Base-by-base conservation (phyloP, 2,329 filamentous ascomycete species). In the Neopestalotiopsis rosae region DNA sequence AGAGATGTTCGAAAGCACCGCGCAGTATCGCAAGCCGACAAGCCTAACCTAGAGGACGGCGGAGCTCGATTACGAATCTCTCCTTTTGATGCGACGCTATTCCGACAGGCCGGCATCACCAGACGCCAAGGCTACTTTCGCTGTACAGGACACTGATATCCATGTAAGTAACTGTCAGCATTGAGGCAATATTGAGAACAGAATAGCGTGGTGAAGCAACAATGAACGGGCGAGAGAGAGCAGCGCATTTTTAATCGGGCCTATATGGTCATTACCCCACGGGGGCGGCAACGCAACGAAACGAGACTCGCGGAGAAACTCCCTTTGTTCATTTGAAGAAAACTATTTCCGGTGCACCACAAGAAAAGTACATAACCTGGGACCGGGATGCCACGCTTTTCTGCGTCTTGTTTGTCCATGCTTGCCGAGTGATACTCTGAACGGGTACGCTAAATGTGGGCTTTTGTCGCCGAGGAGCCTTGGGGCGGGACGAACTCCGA, bases 271-370 rank as follows among this genome's bases (percentile, higher is more conserved):
- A n/a, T 34, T 13, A 12, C 40, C 45, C 49, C 32, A 57, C 28
- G 63, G 34, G 17, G 56, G 40, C 24, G 52, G 40, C 12, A 38
- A 38, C 34, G 6, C 1, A 38, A 38, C 63, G 24, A 28, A 34
- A 65, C 63, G 45, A 40, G 63, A 65, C 63, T 65, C 63, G 63
- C 49, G 42, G 63, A 57, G 40, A 57, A 65, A 56, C 28, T 57
- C 13, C 24, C 24, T 24, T 24, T 57, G 32, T 34, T n/a, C 30
- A 20, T 9, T n/a, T 28, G 24, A 28, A 28, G 24, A 10, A 20
- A 56, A 10, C 28, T 20, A 34, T 57, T 57, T 45, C 28, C 28
- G 38, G 63, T 3, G 17, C 24, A 14, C 3, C 24, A 28, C 24
- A 28, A 4, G 13, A 40, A 14, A 17, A 7, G 17, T 6, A 9